Conservation (phyloP, 2,329 filamentous ascomycete species). For the Tolypocladium sp. region DNA sequence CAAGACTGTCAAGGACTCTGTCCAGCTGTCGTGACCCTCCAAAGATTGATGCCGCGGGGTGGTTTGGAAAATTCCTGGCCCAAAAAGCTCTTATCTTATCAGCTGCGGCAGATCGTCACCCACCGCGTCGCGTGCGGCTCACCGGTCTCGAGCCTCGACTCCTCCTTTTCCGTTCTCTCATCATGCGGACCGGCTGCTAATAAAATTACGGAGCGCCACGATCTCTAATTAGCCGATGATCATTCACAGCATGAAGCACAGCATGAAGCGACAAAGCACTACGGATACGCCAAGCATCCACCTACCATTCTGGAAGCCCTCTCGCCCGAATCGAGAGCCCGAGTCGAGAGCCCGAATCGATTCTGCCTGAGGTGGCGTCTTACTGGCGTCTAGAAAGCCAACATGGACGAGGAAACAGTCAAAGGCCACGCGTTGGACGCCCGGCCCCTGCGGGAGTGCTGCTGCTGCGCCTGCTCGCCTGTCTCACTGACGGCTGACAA, state of each 20-base stretch:
- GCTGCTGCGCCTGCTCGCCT: no score
- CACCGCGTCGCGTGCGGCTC: neutral
- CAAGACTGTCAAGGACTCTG: neutral
- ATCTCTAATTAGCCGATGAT: neutral
- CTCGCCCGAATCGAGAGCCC: no score
- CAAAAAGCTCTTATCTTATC: conserved; percentile 17
- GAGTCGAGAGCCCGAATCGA: no score
- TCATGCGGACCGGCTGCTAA: neutral
- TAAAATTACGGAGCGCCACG: neutral
- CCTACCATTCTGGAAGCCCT: no score
- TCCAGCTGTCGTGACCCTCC: neutral
- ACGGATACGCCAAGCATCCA: no score
- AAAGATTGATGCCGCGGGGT: neutral
- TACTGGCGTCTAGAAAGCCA: no score
- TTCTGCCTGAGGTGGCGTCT: no score
- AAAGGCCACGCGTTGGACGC: neutral
- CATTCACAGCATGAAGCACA: no score
- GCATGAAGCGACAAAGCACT: no score
- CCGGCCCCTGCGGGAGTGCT: neutral
- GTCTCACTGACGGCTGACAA: neutral
- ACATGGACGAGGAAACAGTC: neutral
- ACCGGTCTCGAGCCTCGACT: neutral
- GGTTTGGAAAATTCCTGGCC: neutral
- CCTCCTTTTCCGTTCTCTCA: no score
- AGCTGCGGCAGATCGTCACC: neutral